phyloP scores from a whole-genome alignment of 352 stramenopile species.

The Phytophthora idaei region DNA sequence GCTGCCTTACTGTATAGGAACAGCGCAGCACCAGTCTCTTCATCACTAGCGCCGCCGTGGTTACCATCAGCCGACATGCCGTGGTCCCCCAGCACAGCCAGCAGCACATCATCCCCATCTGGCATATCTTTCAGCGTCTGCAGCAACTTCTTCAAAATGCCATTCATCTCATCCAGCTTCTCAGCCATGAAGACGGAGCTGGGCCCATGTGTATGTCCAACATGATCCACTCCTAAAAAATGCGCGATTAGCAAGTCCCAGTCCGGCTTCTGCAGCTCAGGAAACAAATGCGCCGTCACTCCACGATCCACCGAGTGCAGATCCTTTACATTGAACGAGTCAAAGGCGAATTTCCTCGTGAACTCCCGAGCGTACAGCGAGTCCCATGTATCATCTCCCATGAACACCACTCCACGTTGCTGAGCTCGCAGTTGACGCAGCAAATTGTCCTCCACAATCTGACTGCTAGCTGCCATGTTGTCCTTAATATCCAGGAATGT shows the following conservation, averaged over 20 bases:
- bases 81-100: slow-evolving; percentile 97
- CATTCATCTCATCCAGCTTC: slow-evolving; percentile 97
- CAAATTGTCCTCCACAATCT: slow-evolving; percentile 97
- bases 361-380: slow-evolving; percentile 93
- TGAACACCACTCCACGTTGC: slow-evolving; percentile 90
- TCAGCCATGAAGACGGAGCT: slow-evolving; percentile 93
- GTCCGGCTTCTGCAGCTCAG: slow-evolving; percentile 62
- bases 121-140: slow-evolving; percentile 54
- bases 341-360: slow-evolving; percentile 93
- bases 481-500: slow-evolving; percentile 98
- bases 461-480: slow-evolving; percentile 89
- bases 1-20: slow-evolving; percentile 90
- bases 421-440: slow-evolving; percentile 84
- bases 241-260: slow-evolving; percentile 89
- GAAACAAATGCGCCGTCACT: slow-evolving; percentile 75
- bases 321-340: slow-evolving; percentile 99
- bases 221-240: slow-evolving; percentile 96
- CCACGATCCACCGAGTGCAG: slow-evolving; percentile 98
- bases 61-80: slow-evolving; percentile 99
- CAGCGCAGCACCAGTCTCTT: slow-evolving; percentile 95
- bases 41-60: slow-evolving; percentile 95
- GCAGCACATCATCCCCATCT: slow-evolving; percentile 77
- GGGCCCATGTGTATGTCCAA: slow-evolving; percentile 97
- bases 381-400: slow-evolving; percentile 99
- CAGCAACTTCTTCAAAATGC: slow-evolving; percentile 79